Percentiles rank a stretch among this genome's conserved stretches.
phyloP scores from a whole-genome alignment of 495 filamentous ascomycete species.

The Podospora comata region DNA sequence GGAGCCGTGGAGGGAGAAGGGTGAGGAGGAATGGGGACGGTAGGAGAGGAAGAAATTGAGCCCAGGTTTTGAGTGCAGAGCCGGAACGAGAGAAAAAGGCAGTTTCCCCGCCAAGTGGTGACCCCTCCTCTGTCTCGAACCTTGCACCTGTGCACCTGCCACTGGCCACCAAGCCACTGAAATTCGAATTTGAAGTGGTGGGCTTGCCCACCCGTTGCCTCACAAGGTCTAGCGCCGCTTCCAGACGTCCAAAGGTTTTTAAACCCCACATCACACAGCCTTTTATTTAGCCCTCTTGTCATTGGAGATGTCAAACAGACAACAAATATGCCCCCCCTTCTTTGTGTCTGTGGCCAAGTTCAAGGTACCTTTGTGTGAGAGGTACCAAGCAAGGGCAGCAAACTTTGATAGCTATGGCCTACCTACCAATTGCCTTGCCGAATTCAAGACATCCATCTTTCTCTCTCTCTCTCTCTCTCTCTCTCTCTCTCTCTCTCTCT shows the following conservation, averaged over 20 bases:
- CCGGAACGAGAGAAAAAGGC: slow-evolving; percentile 23
- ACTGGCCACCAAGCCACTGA: slow-evolving; percentile 16
- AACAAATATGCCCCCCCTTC: not conserved
- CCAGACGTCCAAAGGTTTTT: not conserved
- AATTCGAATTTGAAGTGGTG: slow-evolving; percentile 16
- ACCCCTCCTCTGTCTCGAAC: slow-evolving; percentile 16
- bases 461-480: too few relatives aligned
- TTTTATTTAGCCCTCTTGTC: not conserved
- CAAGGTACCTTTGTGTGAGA: not conserved
- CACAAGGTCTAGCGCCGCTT: not conserved
- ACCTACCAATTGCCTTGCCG: not conserved
- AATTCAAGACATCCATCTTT: not conserved
- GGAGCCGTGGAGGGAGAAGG: slow-evolving; percentile 17
- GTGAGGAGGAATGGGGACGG: slow-evolving; percentile 18
- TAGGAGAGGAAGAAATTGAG: slow-evolving; percentile 28
- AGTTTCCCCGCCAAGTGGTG: slow-evolving; percentile 23
- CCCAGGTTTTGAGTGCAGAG: slow-evolving; percentile 28
- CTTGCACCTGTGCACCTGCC: slow-evolving; percentile 3
- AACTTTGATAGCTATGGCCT: not conserved
- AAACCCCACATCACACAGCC: slow-evolving; percentile 9
- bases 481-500: too few relatives aligned
- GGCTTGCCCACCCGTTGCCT: slow-evolving; percentile 3
- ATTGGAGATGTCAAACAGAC: not conserved
- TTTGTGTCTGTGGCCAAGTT: not conserved
- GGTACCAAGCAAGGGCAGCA: not conserved